Percentiles rank a stretch among this genome's conserved stretches.
phyloP scores from a whole-genome alignment of 192 early-diverging fungal genomes.

The Kickxella alabastrina region DNA sequence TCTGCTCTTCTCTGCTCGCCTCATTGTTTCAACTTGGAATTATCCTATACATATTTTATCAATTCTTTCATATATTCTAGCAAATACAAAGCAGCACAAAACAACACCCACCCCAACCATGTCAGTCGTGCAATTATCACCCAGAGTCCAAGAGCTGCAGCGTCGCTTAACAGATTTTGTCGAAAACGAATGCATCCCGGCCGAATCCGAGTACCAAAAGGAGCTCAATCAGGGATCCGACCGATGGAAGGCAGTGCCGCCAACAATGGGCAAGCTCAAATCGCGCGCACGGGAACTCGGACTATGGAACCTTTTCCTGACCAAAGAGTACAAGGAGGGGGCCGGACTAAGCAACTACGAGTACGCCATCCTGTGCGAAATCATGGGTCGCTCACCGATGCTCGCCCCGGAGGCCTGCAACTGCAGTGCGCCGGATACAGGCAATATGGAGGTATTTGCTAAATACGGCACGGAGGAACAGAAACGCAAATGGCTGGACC shows the following conservation, averaged over 20 bases:
- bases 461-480: conserved; percentile 88
- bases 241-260: conserved; percentile 82
- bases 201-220: conserved; percentile 68
- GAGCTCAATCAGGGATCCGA: conserved; percentile 73
- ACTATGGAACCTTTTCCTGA: conserved; percentile 95
- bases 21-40: too few species aligned
- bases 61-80: too few species aligned
- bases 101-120: not conserved
- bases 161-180: conserved; percentile 39
- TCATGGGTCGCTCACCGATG: conserved; percentile 74
- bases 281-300: conserved; percentile 77
- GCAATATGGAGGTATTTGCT: conserved; percentile 99
- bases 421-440: conserved; percentile 93
- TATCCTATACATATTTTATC: too few species aligned
- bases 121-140: conserved; percentile 44
- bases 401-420: conserved; percentile 93
- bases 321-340: conserved; percentile 73
- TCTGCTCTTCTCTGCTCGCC: too few species aligned
- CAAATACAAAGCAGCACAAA: too few species aligned
- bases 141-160: conserved; percentile 38
- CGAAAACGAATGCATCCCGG: conserved; percentile 92
- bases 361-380: conserved; percentile 87
- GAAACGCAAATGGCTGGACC: conserved; percentile 73
- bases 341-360: conserved; percentile 92
- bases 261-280: conserved; percentile 87